Base-by-base conservation (phyloP, 2,329 filamentous ascomycete species). In the Fusarium pilosicola region DNA sequence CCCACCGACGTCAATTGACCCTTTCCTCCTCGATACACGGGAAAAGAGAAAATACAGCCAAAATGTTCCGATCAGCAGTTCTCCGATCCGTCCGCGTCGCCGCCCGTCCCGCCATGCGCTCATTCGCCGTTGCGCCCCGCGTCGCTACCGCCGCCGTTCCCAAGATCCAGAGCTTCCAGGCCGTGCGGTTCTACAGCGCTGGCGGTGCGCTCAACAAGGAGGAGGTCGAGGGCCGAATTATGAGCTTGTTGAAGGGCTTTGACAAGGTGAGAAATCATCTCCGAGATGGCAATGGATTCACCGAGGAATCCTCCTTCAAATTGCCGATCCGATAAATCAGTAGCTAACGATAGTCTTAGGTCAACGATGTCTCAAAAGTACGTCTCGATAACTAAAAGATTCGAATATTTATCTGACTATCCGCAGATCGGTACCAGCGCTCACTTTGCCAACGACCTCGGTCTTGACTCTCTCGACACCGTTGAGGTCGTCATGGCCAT, bases 401-500 rank as follows among this genome's bases (percentile, higher is more conserved):
- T 30, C 48, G 44, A 49, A 32, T 48, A 38, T 24, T 42, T 45
- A 34, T 34, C 58, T 67, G 79, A 78, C 57, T 39, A 56, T 51
- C 38, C 63, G 24, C 72, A 98, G 96, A 94, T 99, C 83, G 94
- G 91, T 80, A 86, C 90, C 74, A 88, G 87, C 61, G 92, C 96
- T 68, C 95, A 98, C 90, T 99, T 99, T 86, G 90, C 94, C 82
- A 98, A 98, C 84, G 96, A 99, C 86, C 93, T 99, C 74, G 96
- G 95, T 76, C 88, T 99, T 80, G 96, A 99, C 88, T 97, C 93
- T 86, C 90, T 99, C 84, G 96, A 99, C 85, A 98, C 96, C 74
- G 96, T 99, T 74, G 96, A 99, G 89, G 96, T 99, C 77, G 96
- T 99, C 80, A 99, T 99, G 96, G 96, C 96, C 77, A 98, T 99